phyloP scores from a whole-genome alignment of 2,329 filamentous ascomycete species.

The Talaromyces sp. region DNA sequence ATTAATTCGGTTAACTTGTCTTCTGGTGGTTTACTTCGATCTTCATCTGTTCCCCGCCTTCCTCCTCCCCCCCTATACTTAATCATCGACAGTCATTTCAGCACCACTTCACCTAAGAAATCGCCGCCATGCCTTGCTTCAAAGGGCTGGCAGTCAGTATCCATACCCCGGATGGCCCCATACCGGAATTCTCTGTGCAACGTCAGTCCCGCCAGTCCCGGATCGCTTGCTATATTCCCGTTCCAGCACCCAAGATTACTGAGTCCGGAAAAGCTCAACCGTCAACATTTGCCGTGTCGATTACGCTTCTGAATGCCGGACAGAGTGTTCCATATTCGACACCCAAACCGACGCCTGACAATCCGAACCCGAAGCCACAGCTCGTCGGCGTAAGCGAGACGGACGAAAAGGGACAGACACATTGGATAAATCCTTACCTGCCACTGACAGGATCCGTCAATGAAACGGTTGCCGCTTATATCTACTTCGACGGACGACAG shows the following conservation, averaged over 20 bases:
- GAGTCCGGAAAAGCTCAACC: conserved; percentile 77
- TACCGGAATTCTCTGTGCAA: conserved; percentile 91
- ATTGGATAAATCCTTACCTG: conserved; percentile 71
- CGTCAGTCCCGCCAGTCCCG: conserved; percentile 86
- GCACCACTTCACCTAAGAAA: background rate
- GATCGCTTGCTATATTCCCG: conserved; percentile 96
- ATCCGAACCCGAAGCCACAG: conserved; percentile 78
- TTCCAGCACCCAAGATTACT: conserved; percentile 78
- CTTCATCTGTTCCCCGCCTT: background rate
- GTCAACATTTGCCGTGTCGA: conserved; percentile 95
- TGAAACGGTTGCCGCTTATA: conserved; percentile 97
- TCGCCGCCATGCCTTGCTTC: conserved; percentile 80
- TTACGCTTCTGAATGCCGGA: conserved; percentile 85
- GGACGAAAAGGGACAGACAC: conserved; percentile 52
- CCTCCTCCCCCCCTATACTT: background rate
- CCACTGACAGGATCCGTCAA: conserved; percentile 89
- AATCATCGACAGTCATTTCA: background rate
- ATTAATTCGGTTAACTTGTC: background rate
- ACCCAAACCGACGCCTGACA: conserved; percentile 71
- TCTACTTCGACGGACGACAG: conserved; percentile 92
- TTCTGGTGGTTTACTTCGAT: background rate
- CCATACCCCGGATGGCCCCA: conserved; percentile 73
- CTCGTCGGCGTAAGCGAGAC: conserved; percentile 66
- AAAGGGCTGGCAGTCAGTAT: conserved; percentile 98
- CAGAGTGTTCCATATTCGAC: conserved; percentile 90